These are phyloP conservation scores for Plasmodium knowlesi DNA, from an alignment of 169 alveolate species.

Conservation along the genomic window DNA sequence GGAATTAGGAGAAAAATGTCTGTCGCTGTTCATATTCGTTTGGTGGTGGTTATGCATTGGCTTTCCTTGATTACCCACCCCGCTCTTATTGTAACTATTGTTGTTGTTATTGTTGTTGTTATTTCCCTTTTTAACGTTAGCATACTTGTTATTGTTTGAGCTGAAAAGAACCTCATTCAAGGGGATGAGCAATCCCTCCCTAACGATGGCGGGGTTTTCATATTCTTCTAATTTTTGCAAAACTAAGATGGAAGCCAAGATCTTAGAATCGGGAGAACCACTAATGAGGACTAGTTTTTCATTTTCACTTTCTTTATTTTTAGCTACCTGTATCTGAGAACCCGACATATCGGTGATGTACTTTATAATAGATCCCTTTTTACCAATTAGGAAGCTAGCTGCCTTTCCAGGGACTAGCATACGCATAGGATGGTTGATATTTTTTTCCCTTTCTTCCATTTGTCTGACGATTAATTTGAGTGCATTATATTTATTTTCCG, in stretches of 20 bases:
- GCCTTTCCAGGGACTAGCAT: constrained; percentile 74
- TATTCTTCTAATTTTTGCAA: constrained; percentile 72
- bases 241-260: constrained; percentile 47
- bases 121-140: neutral
- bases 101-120: neutral
- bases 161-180: constrained; percentile 31
- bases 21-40: neutral
- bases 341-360: constrained; percentile 66
- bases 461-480: constrained; percentile 66
- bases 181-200: constrained; percentile 65
- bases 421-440: constrained; percentile 68
- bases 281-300: constrained; percentile 62
- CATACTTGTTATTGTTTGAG: neutral
- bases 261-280: constrained; percentile 71
- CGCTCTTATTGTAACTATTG: neutral
- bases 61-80: neutral
- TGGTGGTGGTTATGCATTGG: neutral
- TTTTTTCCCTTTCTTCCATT: constrained; percentile 74
- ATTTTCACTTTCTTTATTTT: constrained; percentile 74
- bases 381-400: constrained; percentile 71
- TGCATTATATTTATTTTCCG: constrained; percentile 72
- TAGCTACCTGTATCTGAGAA: constrained; percentile 72
- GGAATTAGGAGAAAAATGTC: neutral
- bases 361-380: constrained; percentile 64
- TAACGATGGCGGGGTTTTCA: constrained; percentile 54